Percentiles rank a stretch among this genome's conserved stretches.
phyloP scores from a whole-genome alignment of 2,329 filamentous ascomycete species.

The Botrytis fragariae region DNA sequence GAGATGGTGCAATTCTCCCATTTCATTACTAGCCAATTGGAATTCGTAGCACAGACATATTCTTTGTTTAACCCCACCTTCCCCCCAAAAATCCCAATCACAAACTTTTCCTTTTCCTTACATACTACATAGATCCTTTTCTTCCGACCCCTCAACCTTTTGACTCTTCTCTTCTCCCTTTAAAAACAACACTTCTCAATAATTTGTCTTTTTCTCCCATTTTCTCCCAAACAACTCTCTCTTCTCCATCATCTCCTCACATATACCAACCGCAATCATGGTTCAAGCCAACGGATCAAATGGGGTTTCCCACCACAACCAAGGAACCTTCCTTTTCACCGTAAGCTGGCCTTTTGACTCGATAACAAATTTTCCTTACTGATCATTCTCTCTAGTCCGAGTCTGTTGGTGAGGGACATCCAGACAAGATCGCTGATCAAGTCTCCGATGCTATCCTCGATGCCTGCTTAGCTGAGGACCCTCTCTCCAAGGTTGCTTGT shows the following conservation, averaged over 20 bases:
- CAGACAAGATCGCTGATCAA: slow-evolving; percentile 98
- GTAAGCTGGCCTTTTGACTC: slow-evolving; percentile 44
- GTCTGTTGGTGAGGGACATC: slow-evolving; percentile 86
- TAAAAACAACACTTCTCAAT: slow-evolving; percentile 52
- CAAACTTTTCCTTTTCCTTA: slow-evolving; percentile 20
- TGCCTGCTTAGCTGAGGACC: slow-evolving; percentile 91
- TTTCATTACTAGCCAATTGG: slow-evolving; percentile 5
- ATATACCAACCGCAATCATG: slow-evolving; percentile 67
- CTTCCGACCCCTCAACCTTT: slow-evolving; percentile 35
- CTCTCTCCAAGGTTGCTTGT: slow-evolving; percentile 97
- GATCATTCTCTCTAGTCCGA: slow-evolving; percentile 58
- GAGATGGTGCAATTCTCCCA: slow-evolving; percentile 8
- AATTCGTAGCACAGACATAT: slow-evolving; percentile 5
- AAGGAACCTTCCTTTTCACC: slow-evolving; percentile 81
- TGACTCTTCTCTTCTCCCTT: slow-evolving; percentile 44
- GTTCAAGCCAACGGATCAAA: slow-evolving; percentile 41
- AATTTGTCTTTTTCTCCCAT: slow-evolving; percentile 38
- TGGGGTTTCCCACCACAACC: slow-evolving; percentile 49
- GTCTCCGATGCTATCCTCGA: slow-evolving; percentile 98
- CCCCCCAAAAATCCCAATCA: slow-evolving; percentile 7
- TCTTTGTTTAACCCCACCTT: slow-evolving; percentile 20
- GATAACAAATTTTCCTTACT: slow-evolving; percentile 19
- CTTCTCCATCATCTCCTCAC: slow-evolving; percentile 54
- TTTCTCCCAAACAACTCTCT: slow-evolving; percentile 44
- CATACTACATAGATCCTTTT: neutral